Percentiles rank a stretch among this genome's conserved stretches.
These are phyloP conservation scores for Polyplosphaeria fusca DNA, from an alignment of 495 filamentous ascomycete species.

Conservation along the genomic window DNA sequence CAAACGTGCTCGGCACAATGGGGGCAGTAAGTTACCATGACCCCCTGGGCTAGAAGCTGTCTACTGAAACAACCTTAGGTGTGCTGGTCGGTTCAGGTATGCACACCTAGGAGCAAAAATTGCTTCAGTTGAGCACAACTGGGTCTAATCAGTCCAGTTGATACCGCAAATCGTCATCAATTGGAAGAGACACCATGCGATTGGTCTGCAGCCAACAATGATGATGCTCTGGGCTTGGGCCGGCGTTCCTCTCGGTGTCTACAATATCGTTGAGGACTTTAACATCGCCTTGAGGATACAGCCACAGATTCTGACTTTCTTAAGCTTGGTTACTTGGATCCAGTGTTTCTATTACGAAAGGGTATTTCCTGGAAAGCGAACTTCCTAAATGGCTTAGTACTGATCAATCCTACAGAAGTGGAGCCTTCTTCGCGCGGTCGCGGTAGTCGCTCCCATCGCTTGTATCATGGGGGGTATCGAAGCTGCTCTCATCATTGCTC, in stretches of 20 bases:
- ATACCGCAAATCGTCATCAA: conserved; percentile 65
- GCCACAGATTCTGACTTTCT: conserved; percentile 58
- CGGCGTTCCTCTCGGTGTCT: conserved; percentile 62
- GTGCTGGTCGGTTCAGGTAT: conserved; percentile 56
- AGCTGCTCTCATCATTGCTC: conserved; percentile 50
- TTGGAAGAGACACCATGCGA: conserved; percentile 57
- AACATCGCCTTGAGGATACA: conserved; percentile 60
- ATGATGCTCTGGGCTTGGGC: conserved; percentile 66
- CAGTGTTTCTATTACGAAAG: conserved; percentile 64
- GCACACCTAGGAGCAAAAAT: no score
- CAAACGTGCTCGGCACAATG: conserved; percentile 56
- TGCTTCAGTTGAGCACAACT: no score
- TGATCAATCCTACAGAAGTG: conserved; percentile 41
- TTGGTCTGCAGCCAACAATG: conserved; percentile 60
- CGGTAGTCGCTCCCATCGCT: conserved; percentile 44
- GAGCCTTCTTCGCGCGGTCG: conserved; percentile 45
- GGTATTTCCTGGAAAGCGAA: no score
- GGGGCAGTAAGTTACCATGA: conserved; percentile 51
- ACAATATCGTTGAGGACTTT: conserved; percentile 60
- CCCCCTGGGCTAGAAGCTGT: background rate
- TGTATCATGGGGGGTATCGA: conserved; percentile 51
- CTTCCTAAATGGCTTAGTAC: background rate
- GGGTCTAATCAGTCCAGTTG: no score
- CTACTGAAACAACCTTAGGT: conserved; percentile 27
- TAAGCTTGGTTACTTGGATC: conserved; percentile 62